These are phyloP conservation scores for Nigrospora sphaerica DNA, from an alignment of 2,329 filamentous ascomycete species.

Conservation along the genomic window DNA sequence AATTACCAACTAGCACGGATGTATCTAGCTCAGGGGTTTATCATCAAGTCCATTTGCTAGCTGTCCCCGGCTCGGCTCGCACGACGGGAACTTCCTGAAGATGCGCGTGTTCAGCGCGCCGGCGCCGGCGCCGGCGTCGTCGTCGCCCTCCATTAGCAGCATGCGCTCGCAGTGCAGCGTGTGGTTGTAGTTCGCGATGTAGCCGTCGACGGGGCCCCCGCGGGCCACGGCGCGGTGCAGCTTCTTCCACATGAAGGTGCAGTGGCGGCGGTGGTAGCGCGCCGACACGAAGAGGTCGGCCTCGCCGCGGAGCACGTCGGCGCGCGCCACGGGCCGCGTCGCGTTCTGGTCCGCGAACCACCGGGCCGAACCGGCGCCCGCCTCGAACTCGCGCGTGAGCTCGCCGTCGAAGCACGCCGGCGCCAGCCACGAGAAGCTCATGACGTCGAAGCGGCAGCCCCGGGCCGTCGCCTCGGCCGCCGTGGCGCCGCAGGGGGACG, in stretches of 20 bases:
- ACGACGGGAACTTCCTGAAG: conserved; percentile 7
- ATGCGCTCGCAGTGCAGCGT: conserved; percentile 12
- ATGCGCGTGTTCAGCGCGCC: conserved; percentile 7
- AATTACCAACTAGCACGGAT: too few relatives aligned
- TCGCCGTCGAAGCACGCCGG: conserved; percentile 15
- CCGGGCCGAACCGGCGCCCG: background rate
- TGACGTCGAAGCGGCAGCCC: conserved; percentile 17
- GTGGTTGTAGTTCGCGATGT: conserved; percentile 10
- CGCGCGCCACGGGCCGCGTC: conserved; percentile 4
- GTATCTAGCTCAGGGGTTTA: too few relatives aligned
- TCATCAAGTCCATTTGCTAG: background rate
- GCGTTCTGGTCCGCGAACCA: conserved; percentile 7
- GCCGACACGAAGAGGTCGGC: conserved; percentile 7
- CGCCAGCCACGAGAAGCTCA: conserved; percentile 16
- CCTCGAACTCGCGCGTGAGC: conserved; percentile 11
- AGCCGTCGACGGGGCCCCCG: conserved; percentile 9
- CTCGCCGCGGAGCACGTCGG: conserved; percentile 6
- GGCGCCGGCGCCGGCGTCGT: too few relatives aligned
- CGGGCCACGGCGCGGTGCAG: conserved; percentile 10
- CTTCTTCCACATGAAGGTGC: conserved; percentile 13
- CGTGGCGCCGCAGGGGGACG: conserved; percentile 8
- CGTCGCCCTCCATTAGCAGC: conserved; percentile 6
- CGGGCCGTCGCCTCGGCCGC: conserved; percentile 9
- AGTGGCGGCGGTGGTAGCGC: conserved; percentile 13
- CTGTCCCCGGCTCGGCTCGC: background rate